phyloP scores from a whole-genome alignment of 768 basidiomycete genomes.

The Mycena rebaudengoi region DNA sequence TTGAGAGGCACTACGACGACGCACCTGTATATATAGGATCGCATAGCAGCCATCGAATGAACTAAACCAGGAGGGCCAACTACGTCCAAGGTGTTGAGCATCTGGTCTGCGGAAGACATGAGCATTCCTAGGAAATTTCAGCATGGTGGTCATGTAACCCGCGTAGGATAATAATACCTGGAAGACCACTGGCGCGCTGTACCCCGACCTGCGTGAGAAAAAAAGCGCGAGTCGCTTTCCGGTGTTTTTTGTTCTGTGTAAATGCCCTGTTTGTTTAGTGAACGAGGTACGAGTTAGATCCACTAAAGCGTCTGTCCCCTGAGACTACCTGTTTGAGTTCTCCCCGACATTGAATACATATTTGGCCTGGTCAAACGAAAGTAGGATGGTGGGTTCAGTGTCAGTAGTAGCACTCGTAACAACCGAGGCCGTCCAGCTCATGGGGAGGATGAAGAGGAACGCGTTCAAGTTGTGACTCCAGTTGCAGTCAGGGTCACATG shows the following conservation, averaged over 20 bases:
- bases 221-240: conserved; percentile 72
- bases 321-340: no score
- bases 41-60: conserved; percentile 63
- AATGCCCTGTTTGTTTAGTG: no score
- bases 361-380: conserved; percentile 78
- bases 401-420: conserved; percentile 71
- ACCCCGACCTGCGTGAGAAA: conserved; percentile 77
- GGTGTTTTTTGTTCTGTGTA: conserved; percentile 69
- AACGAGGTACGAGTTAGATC: no score
- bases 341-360: conserved; percentile 93
- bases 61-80: conserved; percentile 65
- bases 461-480: no score
- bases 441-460: conserved; percentile 24
- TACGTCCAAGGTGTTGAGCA: conserved; percentile 53
- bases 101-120: conserved; percentile 65
- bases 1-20: conserved; percentile 14
- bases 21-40: conserved; percentile 63
- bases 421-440: conserved; percentile 73
- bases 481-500: no score
- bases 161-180: conserved; percentile 60
- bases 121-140: conserved; percentile 52
- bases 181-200: conserved; percentile 73
- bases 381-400: conserved; percentile 79
- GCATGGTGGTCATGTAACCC: neutral
- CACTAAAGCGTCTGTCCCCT: no score